Base-by-base conservation (phyloP, 2,329 filamentous ascomycete genomes). In the Monosporascus ibericus region DNA sequence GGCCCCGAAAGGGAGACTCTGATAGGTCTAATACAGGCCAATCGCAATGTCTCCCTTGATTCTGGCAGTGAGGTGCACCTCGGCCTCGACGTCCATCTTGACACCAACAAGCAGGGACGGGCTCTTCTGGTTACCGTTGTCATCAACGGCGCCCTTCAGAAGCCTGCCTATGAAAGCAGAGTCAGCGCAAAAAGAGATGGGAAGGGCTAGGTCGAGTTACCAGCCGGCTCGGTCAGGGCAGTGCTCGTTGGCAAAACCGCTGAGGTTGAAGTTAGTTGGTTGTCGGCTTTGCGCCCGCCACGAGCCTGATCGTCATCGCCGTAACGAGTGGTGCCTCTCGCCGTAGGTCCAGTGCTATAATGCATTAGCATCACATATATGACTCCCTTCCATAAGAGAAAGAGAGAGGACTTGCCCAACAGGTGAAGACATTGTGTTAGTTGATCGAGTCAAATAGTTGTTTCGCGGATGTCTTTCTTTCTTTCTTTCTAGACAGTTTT, bases 41-140 rank as follows among this genome's bases (percentile, higher is more conserved):
- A 85, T 76, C 37, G 77, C 74, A 60, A 84, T 81, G 65, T 85
- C 81, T 71, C 81, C 81, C 49, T 79, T 73, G 58, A 84, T 74
- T 53, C 81, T 70, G 52, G 81, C 81, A 24, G 80, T 84, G 58
- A 84, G 70, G 62, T 85, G 80, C 40, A 84, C 76, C 63, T 84
- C 81, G 48, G 81, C 81, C 66, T 85, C 80, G 46, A 84, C 70
- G 63, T 85, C 81, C 46, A 85, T 72, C 71, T 84, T 84, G 72
- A 84, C 81, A 54, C 81, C 81, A 44, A 85, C 72, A 65, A 84
- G 72, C 53, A 84, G 71, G 2, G 78, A 80, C 6, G 81, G 78
- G 50, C 77, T 72, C 68, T 82, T 84, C 55, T 79, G 71, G 59
- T 79, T 77, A 53, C 81, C 80, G 49, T 81, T 71, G 34, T 78